These are phyloP conservation scores for Starmerella sp. DNA, from an alignment of 805 yeast species.

Conservation along the genomic window DNA sequence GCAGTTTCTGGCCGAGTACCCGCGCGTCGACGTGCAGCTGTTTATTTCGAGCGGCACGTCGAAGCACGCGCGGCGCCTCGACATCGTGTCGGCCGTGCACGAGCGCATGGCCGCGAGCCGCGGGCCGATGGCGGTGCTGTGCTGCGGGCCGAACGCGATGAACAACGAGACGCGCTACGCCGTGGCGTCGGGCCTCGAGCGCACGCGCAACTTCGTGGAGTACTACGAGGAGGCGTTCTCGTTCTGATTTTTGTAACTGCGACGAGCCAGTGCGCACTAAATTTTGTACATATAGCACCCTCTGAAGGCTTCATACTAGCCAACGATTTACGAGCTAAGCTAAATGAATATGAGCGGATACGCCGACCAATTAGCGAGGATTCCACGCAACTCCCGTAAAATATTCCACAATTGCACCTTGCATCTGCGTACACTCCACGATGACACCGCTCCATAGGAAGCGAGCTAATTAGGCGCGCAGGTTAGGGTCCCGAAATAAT, in stretches of 20 bases:
- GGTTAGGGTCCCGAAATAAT: not conserved
- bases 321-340: no score
- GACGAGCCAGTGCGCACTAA: no score
- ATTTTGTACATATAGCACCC: no score
- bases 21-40: conserved; percentile 11
- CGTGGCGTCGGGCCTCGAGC: conserved; percentile 35
- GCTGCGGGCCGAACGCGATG: conserved; percentile 54
- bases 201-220: conserved; percentile 43
- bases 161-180: conserved; percentile 45
- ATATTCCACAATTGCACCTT: no score
- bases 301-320: no score
- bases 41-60: not conserved
- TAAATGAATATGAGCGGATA: no score
- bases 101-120: conserved; percentile 30
- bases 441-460: not conserved
- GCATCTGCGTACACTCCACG: no score
- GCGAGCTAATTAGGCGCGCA: not conserved
- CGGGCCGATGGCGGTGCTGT: conserved; percentile 42
- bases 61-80: conserved; percentile 17
- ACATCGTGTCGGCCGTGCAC: conserved; percentile 27
- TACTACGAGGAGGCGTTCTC: conserved; percentile 59
- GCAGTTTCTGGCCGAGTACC: conserved; percentile 21
- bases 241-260: conserved; percentile 35
- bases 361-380: no score
- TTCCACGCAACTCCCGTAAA: no score